Base-by-base conservation (phyloP, 495 filamentous ascomycete genomes). In the Penicillium lagena region DNA sequence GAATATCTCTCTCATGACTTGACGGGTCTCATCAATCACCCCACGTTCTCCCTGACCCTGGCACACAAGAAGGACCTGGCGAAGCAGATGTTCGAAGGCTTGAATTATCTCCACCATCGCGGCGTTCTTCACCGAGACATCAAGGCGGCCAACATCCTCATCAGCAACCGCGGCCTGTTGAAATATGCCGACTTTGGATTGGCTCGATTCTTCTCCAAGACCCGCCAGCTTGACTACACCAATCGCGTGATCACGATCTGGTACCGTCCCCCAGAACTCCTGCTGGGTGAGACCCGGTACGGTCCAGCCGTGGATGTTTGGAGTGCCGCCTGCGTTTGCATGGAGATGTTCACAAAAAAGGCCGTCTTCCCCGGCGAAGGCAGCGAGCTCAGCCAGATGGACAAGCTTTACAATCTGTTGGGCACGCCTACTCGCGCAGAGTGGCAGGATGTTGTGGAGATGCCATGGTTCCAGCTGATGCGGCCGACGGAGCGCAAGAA, bases 151-250 rank as follows among this genome's bases (percentile, higher is more conserved):
- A 98, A 98, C 52, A 97, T 98, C 43, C 74, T 98, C 37, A 83
- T 98, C 54, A 91, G 86, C 70, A 94, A 80, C 50, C 81, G 82
- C 11, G 93, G 93, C 0, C 76, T 88, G 40, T 72, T 98, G 40
- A 98, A 98, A 58, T 80, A 93, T 46, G 94, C 93, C 9, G 93
- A 99, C 62, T 99, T 99, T 67, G 93, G 93, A 7, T 75, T 99
- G 17, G 93, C 93, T n/a, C 84, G 93, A 14, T 97, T 97, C 67
- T 99, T 91, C 56, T 87, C 87, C 22, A 97, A 97, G 56, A 87
- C 85, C 42, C 80, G 84, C 40, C 85, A 91, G 55, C 78, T 93
- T n/a, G 90, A 97, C 61, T 99, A 97, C 53, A 99, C 93, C 9
- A 99, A 99, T 57, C 87, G 93, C 14, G 95, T 99, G 48, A 95